Base-by-base conservation (phyloP, 768 basidiomycete genomes). In the Myochromella boudieri region DNA sequence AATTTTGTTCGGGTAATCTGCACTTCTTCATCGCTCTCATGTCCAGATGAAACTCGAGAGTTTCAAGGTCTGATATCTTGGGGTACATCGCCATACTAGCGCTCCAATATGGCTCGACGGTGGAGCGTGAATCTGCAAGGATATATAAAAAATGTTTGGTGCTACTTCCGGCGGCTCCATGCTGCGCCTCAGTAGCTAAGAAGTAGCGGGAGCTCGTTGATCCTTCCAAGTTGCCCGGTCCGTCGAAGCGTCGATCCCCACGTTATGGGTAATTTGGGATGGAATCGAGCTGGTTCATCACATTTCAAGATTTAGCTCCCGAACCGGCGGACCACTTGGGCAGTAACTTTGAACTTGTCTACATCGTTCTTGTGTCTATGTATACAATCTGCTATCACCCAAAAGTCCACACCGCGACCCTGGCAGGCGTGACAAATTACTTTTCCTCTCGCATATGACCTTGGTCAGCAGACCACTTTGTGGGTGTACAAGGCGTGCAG, bases 381-480 rank as follows among this genome's bases (percentile, higher is more conserved):
- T n/a, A n/a, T n/a, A 29, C 33, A 50, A 44, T 51, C 49, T 47
- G 49, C 32, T 52, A 52, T 56, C 52, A 46, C 53, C 57, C 52
- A 55, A 60, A 55, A 44, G 29, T 49, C 46, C n/a, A n/a, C n/a
- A n/a, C n/a, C n/a, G n/a, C n/a, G n/a, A 54, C 48, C 47, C 54
- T 51, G 37, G 22, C 43, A 29, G 7, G 28, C 41, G 42, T 49
- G 49, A 38, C 53, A 37, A 33, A 17, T 21, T 34, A 15, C n/a
- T n/a, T 26, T 22, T 12, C 31, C 21, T 34, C 36, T 33, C 42
- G 37, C 26, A 37, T 33, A 37, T 5, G 24, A 37, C 44, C 33
- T 44, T 36, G 44, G 44, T 45, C 44, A 45, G 22, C 32, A 24
- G 44, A 37, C 25, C 34, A 37, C 22, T 3, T 12, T 44, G 17